These are phyloP conservation scores for Hygrocybe punicea DNA, from an alignment of 768 basidiomycete genomes.

Conservation along the genomic window DNA sequence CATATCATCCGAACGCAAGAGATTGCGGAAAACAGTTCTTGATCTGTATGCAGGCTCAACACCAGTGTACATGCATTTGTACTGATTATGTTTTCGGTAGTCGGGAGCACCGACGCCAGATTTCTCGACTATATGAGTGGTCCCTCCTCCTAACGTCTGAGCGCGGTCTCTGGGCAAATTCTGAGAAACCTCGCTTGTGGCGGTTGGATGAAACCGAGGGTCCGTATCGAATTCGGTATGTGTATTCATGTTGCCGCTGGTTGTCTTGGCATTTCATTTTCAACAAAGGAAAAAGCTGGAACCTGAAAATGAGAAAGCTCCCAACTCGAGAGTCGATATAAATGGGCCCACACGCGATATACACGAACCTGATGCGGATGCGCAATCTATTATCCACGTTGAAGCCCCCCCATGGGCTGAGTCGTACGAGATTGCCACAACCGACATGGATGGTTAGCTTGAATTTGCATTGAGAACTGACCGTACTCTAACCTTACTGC, in stretches of 20 bases:
- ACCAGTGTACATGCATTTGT: not conserved
- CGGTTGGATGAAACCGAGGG: conserved; percentile 90
- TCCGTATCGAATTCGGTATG: conserved; percentile 78
- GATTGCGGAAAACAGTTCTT: conserved; percentile 65
- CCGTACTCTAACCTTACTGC: not conserved
- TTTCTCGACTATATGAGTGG: conserved; percentile 59
- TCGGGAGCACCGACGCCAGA: conserved; percentile 72
- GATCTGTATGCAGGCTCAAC: conserved; percentile 54
- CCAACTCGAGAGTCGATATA: conserved; percentile 47
- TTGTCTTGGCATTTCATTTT: not conserved
- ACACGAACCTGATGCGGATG: conserved; percentile 49
- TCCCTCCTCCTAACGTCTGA: conserved; percentile 63
- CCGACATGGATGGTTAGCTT: conserved; percentile 54
- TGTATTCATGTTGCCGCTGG: not conserved
- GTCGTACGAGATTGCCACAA: conserved; percentile 62
- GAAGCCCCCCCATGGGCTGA: conserved; percentile 76
- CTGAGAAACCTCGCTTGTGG: conserved; percentile 53
- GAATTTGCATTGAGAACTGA: not conserved
- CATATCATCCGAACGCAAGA: conserved; percentile 63
- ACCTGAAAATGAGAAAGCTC: conserved; percentile 48
- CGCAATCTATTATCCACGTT: conserved; percentile 46
- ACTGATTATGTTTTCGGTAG: conserved; percentile 37
- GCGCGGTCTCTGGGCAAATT: conserved; percentile 76
- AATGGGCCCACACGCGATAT: conserved; percentile 47
- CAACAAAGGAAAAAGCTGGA: conserved; percentile 70